Percentiles rank a stretch among this genome's conserved stretches.
phyloP scores from a whole-genome alignment of 371 early-diverging fungal genomes.

The Funneliformis caledonium region DNA sequence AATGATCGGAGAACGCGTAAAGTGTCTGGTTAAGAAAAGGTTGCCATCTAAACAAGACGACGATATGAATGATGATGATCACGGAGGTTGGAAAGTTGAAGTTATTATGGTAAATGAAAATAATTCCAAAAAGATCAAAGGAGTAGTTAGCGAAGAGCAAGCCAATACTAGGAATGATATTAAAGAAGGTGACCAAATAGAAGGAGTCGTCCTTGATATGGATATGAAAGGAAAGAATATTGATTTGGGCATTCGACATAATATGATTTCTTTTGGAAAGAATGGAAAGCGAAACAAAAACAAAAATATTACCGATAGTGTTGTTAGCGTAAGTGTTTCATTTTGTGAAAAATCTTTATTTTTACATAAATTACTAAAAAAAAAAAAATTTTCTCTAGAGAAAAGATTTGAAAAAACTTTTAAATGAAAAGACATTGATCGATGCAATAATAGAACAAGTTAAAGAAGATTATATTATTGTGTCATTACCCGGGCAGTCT shows the following conservation, averaged over 20 bases:
- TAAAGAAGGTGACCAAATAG: constrained; percentile 54
- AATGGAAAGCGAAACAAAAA: neutral
- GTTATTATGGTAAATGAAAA: neutral
- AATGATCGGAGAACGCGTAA: constrained; percentile 45
- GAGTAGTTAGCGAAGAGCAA: constrained; percentile 57
- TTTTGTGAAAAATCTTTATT: neutral
- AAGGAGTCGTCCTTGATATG: constrained; percentile 67
- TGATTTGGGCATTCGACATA: constrained; percentile 60
- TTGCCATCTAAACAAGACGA: neutral
- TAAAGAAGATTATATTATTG: constrained; percentile 76
- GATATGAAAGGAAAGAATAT: constrained; percentile 62
- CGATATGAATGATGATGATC: constrained; percentile 54
- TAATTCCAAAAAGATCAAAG: neutral
- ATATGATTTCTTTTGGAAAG: constrained; percentile 1
- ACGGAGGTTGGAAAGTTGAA: constrained; percentile 24
- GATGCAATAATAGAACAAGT: constrained; percentile 70
- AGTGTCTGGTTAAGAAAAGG: neutral
- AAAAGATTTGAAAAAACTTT: constrained; percentile 46
- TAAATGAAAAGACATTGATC: constrained; percentile 46
- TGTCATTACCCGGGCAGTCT: constrained; percentile 60
- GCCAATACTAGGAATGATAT: constrained; percentile 43
- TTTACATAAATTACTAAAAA: neutral
- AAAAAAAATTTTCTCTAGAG: constrained; percentile 39
- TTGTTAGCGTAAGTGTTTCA: neutral
- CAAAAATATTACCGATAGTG: neutral